A percentile compares a stretch with the other conserved stretches of the same genome.
phyloP scores from a whole-genome alignment of 805 yeast genomes.

The Cyberlindnera petersonii region DNA sequence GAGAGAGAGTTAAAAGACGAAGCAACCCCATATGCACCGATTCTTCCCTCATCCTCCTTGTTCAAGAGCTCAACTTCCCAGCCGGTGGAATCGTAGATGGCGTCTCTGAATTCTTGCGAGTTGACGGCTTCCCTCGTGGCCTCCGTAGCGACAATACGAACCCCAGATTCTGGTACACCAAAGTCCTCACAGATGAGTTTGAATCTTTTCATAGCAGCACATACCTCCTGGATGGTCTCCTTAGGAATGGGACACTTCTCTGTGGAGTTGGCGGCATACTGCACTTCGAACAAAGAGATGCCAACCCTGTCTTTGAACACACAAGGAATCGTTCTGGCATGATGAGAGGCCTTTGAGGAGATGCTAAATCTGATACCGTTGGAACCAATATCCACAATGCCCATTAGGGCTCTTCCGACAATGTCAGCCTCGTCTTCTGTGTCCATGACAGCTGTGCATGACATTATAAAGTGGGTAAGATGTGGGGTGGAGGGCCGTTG shows the following conservation, averaged over 20 bases:
- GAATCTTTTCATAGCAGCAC: conserved; percentile 63
- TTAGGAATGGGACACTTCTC: conserved; percentile 52
- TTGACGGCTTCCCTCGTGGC: conserved; percentile 70
- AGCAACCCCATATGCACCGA: conserved; percentile 72
- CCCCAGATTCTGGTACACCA: conserved; percentile 59
- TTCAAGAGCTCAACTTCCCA: conserved; percentile 62
- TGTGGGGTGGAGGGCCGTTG: too few species aligned
- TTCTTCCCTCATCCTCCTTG: conserved; percentile 60
- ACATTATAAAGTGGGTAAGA: conserved; percentile 10
- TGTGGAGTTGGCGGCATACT: conserved; percentile 37
- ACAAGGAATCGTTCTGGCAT: conserved; percentile 75
- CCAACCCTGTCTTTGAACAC: conserved; percentile 72
- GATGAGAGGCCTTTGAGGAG: conserved; percentile 62
- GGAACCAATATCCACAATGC: conserved; percentile 74
- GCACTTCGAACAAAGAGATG: conserved; percentile 63
- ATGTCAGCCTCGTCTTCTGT: conserved; percentile 48
- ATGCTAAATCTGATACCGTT: conserved; percentile 72
- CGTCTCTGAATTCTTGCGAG: conserved; percentile 52
- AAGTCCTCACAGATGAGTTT: conserved; percentile 68
- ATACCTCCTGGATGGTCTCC: conserved; percentile 54
- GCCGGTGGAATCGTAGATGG: conserved; percentile 54
- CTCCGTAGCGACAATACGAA: conserved; percentile 69
- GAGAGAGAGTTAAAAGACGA: conserved; percentile 63
- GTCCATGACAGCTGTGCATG: conserved; percentile 19
- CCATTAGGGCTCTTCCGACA: conserved; percentile 54